Conservation (phyloP, 75 land plant species). For the Larix kaempferi region DNA sequence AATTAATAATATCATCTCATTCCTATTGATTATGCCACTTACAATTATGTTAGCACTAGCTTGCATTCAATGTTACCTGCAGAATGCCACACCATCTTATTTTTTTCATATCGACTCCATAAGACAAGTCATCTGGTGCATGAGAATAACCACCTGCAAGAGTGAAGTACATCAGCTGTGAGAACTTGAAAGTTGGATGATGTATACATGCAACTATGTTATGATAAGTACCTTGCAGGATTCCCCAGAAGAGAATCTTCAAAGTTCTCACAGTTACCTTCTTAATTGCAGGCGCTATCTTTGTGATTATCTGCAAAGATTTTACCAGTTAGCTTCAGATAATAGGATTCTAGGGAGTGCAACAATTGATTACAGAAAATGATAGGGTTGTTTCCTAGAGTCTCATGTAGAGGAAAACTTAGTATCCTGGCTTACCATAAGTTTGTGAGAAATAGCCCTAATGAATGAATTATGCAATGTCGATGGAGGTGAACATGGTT, state of each 20-base stretch:
- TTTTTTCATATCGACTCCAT: slow-evolving; percentile 79
- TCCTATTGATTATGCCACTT: neutral
- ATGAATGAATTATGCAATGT: too few relatives aligned
- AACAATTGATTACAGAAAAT: too few relatives aligned
- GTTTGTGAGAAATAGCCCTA: too few relatives aligned
- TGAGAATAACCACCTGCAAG: slow-evolving; percentile 77
- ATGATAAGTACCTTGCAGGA: slow-evolving; percentile 70
- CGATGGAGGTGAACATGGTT: too few relatives aligned
- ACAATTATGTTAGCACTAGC: neutral
- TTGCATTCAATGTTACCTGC: slow-evolving; percentile 43
- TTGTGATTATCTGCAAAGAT: too few relatives aligned
- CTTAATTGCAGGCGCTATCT: slow-evolving; percentile 15
- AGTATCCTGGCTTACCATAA: too few relatives aligned
- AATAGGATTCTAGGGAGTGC: too few relatives aligned
- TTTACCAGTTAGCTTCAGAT: too few relatives aligned
- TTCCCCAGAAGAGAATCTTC: slow-evolving; percentile 80
- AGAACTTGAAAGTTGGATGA: neutral
- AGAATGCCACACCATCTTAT: slow-evolving; percentile 90
- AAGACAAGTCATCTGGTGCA: slow-evolving; percentile 73
- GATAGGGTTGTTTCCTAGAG: too few relatives aligned
- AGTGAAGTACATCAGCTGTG: slow-evolving; percentile 3
- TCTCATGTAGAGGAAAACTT: too few relatives aligned
- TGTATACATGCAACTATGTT: neutral
- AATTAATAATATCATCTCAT: neutral
- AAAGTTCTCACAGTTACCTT: slow-evolving; percentile 49